Percentiles rank a stretch among this genome's conserved stretches.
These are phyloP conservation scores for Rhytidiadelphus loreus DNA, from an alignment of 225 moss, liverwort and hornwort species.

Conservation along the genomic window DNA sequence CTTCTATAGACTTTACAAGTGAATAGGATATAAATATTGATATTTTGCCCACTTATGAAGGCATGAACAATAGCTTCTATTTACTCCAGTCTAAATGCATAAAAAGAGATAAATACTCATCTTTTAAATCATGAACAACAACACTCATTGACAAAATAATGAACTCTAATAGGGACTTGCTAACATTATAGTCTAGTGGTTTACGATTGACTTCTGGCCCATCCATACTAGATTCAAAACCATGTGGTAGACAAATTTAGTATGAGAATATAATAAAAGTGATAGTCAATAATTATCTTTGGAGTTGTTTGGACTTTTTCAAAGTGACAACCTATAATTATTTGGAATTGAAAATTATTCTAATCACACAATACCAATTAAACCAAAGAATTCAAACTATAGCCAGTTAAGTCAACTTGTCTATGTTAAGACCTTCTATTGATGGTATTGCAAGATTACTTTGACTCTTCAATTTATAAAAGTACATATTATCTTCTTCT, in stretches of 20 bases:
- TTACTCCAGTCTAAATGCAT: not conserved
- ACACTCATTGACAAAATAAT: not conserved
- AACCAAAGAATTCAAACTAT: not conserved
- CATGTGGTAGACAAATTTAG: not conserved
- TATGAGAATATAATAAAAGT: not conserved
- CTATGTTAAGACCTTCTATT: not conserved
- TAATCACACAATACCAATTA: not conserved
- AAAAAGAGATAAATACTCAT: not conserved
- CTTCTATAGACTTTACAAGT: not conserved
- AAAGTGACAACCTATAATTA: not conserved
- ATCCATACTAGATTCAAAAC: not conserved
- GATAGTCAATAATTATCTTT: not conserved
- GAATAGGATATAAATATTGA: not conserved
- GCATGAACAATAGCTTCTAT: not conserved
- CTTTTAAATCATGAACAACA: not conserved
- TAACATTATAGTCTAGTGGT: not conserved
- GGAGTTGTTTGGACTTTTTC: accelerated
- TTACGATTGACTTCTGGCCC: not conserved
- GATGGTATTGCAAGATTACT: not conserved
- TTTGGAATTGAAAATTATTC: not conserved
- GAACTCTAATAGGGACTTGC: not conserved
- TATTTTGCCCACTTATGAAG: not conserved
- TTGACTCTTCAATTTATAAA: not conserved
- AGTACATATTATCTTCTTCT: not conserved
- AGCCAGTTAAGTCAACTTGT: not conserved